Conservation (phyloP, 345 rosid genomes). For the Camelina neglecta region DNA sequence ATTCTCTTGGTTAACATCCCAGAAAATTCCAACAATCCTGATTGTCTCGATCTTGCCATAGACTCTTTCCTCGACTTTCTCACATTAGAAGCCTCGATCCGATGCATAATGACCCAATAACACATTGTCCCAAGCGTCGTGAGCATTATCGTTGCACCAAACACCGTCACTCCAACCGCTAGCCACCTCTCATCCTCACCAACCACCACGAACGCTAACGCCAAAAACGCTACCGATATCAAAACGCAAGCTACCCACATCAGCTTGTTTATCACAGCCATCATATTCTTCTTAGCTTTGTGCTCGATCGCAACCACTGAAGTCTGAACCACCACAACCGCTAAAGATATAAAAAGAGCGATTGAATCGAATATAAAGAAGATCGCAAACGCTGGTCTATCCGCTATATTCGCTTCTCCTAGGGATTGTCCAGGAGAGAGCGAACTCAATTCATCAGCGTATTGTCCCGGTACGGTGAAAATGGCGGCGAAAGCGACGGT, state of each 20-base stretch:
- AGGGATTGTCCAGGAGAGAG: conserved; percentile 55
- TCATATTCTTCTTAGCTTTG: conserved; percentile 94
- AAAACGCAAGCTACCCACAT: conserved; percentile 97
- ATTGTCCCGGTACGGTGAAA: conserved; percentile 92
- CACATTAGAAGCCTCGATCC: conserved; percentile 76
- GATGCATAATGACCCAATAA: conserved; percentile 85
- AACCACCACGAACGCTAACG: conserved; percentile 82
- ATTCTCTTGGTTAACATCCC: conserved; percentile 72
- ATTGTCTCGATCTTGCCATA: conserved; percentile 53
- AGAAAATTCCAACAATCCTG: conserved; percentile 51
- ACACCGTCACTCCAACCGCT: conserved; percentile 76
- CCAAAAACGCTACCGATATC: conserved; percentile 73
- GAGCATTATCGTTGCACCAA: conserved; percentile 82
- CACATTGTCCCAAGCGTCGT: conserved; percentile 94
- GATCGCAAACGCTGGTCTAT: conserved; percentile 64
- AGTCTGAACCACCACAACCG: conserved; percentile 93
- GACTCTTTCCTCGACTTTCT: conserved; percentile 70
- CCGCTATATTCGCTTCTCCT: conserved; percentile 85
- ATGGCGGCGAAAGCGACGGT: conserved; percentile 95
- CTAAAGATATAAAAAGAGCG: conserved; percentile 91
- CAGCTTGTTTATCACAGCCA: conserved; percentile 89
- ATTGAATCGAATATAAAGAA: conserved; percentile 85
- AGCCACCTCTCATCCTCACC: conserved; percentile 77
- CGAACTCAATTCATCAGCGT: conserved; percentile 53
- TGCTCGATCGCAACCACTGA: conserved; percentile 92